These are phyloP conservation scores for Naganishia liquefaciens DNA, from an alignment of 1,284 basidiomycete genomes.

Conservation along the genomic window DNA sequence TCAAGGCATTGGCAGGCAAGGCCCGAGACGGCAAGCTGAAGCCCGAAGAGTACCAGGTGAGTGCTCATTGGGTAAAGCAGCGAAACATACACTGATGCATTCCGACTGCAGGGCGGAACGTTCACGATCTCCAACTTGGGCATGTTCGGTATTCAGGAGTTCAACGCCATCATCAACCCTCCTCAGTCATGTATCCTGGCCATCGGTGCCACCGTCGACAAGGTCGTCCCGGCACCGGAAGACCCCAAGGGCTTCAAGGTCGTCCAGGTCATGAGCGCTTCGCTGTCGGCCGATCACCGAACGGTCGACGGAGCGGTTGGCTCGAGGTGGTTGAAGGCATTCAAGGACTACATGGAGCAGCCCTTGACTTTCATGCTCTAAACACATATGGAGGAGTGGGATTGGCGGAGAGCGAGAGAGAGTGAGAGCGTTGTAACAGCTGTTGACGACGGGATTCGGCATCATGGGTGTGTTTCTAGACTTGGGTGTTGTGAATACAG, in stretches of 20 bases:
- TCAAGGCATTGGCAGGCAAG: constrained; percentile 89
- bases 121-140: constrained; percentile 99
- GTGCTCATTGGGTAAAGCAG: constrained; percentile 22
- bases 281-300: constrained; percentile 92
- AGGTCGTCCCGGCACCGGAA: constrained; percentile 82
- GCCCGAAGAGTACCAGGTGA: constrained; percentile 91
- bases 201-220: constrained; percentile 82
- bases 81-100: neutral
- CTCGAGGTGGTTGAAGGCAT: constrained; percentile 85
- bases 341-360: constrained; percentile 97
- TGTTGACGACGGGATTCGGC: neutral
- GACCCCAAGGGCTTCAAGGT: constrained; percentile 92
- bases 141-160: constrained; percentile 94
- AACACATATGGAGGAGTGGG: neutral
- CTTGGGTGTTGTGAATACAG: constrained; percentile 11
- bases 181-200: constrained; percentile 98
- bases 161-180: constrained; percentile 99
- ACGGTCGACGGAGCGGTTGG: constrained; percentile 91
- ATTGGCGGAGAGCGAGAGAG: neutral
- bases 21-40: constrained; percentile 95
- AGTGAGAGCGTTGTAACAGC: neutral
- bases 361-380: constrained; percentile 89
- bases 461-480: constrained; percentile 4
- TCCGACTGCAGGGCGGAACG: constrained; percentile 74
- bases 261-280: constrained; percentile 91